Percentiles rank a stretch among this genome's conserved stretches.
These are phyloP conservation scores for Crithidia thermophila DNA, from an alignment of 208 protist genomes.

Conservation along the genomic window DNA sequence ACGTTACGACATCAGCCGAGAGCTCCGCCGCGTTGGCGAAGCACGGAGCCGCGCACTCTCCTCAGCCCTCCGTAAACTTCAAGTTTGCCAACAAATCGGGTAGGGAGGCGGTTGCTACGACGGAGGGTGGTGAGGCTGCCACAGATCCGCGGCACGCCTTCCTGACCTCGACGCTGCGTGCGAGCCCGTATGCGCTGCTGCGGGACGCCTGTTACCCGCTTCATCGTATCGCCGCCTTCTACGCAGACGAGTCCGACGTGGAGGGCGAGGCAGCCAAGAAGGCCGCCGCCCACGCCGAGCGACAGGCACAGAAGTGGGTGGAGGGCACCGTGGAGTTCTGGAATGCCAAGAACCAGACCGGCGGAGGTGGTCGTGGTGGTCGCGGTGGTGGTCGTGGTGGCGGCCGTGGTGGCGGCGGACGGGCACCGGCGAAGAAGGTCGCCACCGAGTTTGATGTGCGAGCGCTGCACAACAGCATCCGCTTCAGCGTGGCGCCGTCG, in stretches of 20 bases:
- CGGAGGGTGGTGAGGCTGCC: too few species aligned
- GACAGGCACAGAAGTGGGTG: slow-evolving; percentile 40
- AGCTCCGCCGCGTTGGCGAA: neutral
- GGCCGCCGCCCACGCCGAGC: slow-evolving; percentile 18
- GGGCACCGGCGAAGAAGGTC: neutral
- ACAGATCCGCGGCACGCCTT: neutral
- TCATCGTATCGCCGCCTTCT: slow-evolving; percentile 19
- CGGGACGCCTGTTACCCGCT: slow-evolving; percentile 34
- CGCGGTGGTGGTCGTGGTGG: slow-evolving; percentile 6
- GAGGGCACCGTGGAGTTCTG: slow-evolving; percentile 30
- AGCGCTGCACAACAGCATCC: slow-evolving; percentile 10
- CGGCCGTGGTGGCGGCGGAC: neutral
- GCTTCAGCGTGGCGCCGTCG: slow-evolving; percentile 34
- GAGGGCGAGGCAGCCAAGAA: neutral
- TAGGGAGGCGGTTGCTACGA: too few species aligned
- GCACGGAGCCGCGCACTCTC: neutral
- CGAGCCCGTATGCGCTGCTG: slow-evolving; percentile 30
- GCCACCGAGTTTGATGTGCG: slow-evolving; percentile 3
- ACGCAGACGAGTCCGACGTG: neutral
- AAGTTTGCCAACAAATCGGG: too few species aligned
- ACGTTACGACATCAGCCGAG: slow-evolving; percentile 2
- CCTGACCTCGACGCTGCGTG: slow-evolving; percentile 3
- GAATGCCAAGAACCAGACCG: slow-evolving; percentile 10
- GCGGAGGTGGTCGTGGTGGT: neutral
- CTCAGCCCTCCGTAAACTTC: slow-evolving; percentile 3